Evolutionary conservation across 2,329 filamentous ascomycete genomes (phyloP), one percentile per base, ranked within the genome.

Genomic region (Alternaria incomplexa): DNA sequence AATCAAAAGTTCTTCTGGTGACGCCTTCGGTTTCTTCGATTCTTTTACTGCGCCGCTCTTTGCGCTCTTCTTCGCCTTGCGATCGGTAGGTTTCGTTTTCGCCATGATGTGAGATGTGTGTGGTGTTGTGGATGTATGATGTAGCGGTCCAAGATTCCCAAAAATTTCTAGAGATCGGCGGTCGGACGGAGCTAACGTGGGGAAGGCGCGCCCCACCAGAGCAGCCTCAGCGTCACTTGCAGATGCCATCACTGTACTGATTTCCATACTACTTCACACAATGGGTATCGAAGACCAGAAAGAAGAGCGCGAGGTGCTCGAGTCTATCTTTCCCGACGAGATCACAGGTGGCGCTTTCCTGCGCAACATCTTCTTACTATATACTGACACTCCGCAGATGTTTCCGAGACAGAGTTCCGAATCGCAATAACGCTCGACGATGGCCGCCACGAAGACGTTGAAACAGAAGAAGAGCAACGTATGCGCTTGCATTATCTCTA

Each of bases 251-350:
- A 58, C 53, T 56, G 25, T 40, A 55, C 48, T 45, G 57, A 11
- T 44, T 44, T 20, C 52, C 56, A 53, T 26, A 54, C 17, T 71
- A 64, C 54, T 22, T 73, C 43, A 26, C 68, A 62, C 55, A 58
- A 86, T 86, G 84, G 84, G 84, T 25, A 71, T 79, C 62, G 95
- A 98, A 85, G 96, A 99, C 64, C 96, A 99, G 81, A 83, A 90
- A 69, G 96, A 99, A 83, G 96, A 99, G 86, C 90, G 94, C 65
- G 96, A 99, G 81, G 95, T 99, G 73, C 93, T 99, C 78, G 93
- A 97, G 77, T 97, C 95, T 64, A 99, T 99, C 77, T 99, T 98
- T 73, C 93, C 96, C 1, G 95, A 99, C 64, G 96, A 99, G 83
- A 97, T 99, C 72, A 95, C 90, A 87, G 91, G 93, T 95, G 76